phyloP scores from a whole-genome alignment of 1,139 yeast species.

The Diutina siamensis region DNA sequence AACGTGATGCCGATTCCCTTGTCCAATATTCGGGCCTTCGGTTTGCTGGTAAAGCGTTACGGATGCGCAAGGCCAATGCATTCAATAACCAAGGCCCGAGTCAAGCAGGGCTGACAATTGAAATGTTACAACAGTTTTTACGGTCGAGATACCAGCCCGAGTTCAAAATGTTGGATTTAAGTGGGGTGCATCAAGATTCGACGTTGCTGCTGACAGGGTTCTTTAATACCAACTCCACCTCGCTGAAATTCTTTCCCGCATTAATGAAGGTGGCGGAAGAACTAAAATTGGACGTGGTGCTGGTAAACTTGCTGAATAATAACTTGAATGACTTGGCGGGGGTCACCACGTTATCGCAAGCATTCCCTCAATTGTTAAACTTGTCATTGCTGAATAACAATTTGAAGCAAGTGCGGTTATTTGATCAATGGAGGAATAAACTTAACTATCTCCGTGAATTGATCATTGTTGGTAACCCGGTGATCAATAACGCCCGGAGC shows the following conservation, averaged over 20 bases:
- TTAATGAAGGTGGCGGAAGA: conserved; percentile 72
- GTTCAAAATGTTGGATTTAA: conserved; percentile 56
- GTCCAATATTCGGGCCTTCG: conserved; percentile 61
- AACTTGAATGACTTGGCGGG: conserved; percentile 49
- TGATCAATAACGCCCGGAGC: conserved; percentile 23
- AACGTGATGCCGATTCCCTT: conserved; percentile 47
- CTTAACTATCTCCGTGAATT: conserved; percentile 65
- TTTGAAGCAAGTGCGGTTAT: conserved; percentile 41
- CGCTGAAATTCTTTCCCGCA: conserved; percentile 83
- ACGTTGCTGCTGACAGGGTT: conserved; percentile 51
- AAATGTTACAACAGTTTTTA: conserved; percentile 50
- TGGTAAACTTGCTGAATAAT: conserved; percentile 69
- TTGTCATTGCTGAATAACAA: conserved; percentile 71
- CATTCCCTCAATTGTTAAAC: conserved; percentile 68
- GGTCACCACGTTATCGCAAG: conserved; percentile 54
- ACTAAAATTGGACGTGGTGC: conserved; percentile 44
- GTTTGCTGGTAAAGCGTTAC: conserved; percentile 66
- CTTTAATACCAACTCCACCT: conserved; percentile 44
- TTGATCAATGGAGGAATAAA: conserved; percentile 74
- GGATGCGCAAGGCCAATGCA: conserved; percentile 27
- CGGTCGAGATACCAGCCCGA: conserved; percentile 55
- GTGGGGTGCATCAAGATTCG: conserved; percentile 59
- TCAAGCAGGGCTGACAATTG: conserved; percentile 29
- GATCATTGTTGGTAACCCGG: conserved; percentile 68
- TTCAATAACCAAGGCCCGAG: conserved; percentile 5